Base-by-base conservation (phyloP, 768 basidiomycete genomes). In the Chlorophyllum brunneum region DNA sequence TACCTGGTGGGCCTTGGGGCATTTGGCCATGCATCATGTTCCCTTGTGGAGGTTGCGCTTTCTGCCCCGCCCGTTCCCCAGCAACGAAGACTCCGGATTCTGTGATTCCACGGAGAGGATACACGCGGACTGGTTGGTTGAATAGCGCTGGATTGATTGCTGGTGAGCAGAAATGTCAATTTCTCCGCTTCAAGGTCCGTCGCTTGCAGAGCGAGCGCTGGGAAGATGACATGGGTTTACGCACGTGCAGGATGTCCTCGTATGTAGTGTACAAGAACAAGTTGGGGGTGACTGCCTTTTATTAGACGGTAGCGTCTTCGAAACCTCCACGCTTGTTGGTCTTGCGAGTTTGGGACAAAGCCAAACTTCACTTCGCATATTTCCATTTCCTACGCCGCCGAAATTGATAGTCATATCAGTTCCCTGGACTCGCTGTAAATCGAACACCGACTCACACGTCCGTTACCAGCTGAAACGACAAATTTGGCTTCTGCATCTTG, bases 211-310 rank as follows among this genome's bases (percentile, higher is more conserved):
- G 33, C 38, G 44, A 43, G 47, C 44, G 56, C 44, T 30, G 48
- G 43, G 24, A 54, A 61, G 41, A 49, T 34, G 47, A n/a, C 33
- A 51, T 38, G 50, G 44, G 6, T 27, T 37, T 59, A 78, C 87
- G 67, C 65, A 90, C 88, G 77, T 40, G 76, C 72, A 7, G 73
- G 56, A 9, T 77, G 82, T 4, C 85, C 86, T 59, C 86, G 80
- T 26, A 80, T 74, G 62, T 92, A 92, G 61, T 92, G 88, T 0
- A 90, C 78, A 4, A 92, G 79, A 15, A 84, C 74, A n/a, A 92
- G 76, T 48, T 82, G 79, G 0, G 83, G 78, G 59, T 88, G 81
- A 0, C 88, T 87, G 24, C 87, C 88, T 63, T 87, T 89, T 37
- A 69, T 55, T 31, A 93, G 73, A 31, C 90, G 82, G 63, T 79